Conservation (phyloP, 1,139 yeast genomes). For the Geotrichum candidum region DNA sequence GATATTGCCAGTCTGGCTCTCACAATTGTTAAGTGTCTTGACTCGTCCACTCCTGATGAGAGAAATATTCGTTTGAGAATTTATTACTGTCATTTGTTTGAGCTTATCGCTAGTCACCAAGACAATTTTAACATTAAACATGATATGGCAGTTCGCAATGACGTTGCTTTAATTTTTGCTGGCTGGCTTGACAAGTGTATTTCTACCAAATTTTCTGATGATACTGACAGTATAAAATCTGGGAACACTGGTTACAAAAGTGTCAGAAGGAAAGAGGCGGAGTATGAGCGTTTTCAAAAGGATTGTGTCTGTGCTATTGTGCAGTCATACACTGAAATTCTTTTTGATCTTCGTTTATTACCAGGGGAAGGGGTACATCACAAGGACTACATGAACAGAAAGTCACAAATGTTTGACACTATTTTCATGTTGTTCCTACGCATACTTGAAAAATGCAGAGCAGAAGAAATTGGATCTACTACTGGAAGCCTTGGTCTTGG, state of each 20-base stretch:
- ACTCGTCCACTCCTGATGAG: constrained; percentile 38
- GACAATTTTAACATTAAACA: constrained; percentile 40
- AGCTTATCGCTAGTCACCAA: constrained; percentile 44
- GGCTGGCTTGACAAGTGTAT: constrained; percentile 53
- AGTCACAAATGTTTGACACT: constrained; percentile 61
- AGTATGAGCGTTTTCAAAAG: constrained; percentile 24
- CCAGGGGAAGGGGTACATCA: constrained; percentile 38
- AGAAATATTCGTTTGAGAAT: constrained; percentile 47
- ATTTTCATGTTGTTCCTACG: constrained; percentile 67
- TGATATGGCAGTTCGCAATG: constrained; percentile 54
- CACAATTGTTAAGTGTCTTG: constrained; percentile 35
- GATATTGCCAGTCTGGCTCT: constrained; percentile 39
- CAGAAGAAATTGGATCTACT: constrained; percentile 21
- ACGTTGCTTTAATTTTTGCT: constrained; percentile 51
- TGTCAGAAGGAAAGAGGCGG: constrained; percentile 18
- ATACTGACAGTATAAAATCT: constrained; percentile 12
- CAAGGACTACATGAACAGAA: constrained; percentile 51
- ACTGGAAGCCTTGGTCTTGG: constrained; percentile 11
- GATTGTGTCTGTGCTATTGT: constrained; percentile 27
- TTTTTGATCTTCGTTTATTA: constrained; percentile 32
- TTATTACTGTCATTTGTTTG: constrained; percentile 52
- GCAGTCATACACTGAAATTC: constrained; percentile 23
- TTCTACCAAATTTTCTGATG: constrained; percentile 8
- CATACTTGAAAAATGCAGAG: constrained; percentile 56
- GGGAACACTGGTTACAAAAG: constrained; percentile 1